Percentiles rank a stretch among this genome's conserved stretches.
Evolutionary conservation across 805 yeast species (phyloP).

Genomic region (Candida namnaoensis): DNA sequence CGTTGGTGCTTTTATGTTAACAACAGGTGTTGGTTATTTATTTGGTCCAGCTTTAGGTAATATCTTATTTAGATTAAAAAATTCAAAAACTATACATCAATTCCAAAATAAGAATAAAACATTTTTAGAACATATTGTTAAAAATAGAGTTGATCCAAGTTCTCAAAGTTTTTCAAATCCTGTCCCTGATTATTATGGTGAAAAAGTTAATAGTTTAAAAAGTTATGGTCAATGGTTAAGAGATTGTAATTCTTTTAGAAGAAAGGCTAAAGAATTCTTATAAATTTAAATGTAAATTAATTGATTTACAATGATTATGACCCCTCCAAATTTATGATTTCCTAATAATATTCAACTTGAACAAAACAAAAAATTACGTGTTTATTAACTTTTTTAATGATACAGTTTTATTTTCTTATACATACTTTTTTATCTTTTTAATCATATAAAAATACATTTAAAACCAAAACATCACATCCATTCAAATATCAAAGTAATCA

Average conservation of each 20-base stretch:
- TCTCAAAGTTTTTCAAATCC: conserved; percentile 88
- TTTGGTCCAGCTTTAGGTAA: conserved; percentile 81
- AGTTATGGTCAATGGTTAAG: conserved; percentile 94
- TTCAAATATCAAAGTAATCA: too few relatives aligned
- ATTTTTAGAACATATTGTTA: conserved; percentile 65
- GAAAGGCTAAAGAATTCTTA: conserved; percentile 71
- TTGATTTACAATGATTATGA: too few relatives aligned
- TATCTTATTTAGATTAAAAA: conserved; percentile 49
- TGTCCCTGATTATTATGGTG: conserved; percentile 98
- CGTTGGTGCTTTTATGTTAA: conserved; percentile 62
- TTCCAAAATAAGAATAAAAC: conserved; percentile 59
- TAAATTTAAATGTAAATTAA: conserved; percentile 15
- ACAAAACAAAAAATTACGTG: too few relatives aligned
- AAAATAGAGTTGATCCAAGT: conserved; percentile 86
- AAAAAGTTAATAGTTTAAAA: conserved; percentile 77
- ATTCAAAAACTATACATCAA: conserved; percentile 34
- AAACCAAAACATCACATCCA: too few relatives aligned
- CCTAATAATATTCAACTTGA: too few relatives aligned
- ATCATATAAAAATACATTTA: too few relatives aligned
- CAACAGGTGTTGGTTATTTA: conserved; percentile 72
- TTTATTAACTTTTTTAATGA: too few relatives aligned
- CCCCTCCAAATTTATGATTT: too few relatives aligned
- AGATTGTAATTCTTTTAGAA: conserved; percentile 84
- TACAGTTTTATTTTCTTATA: too few relatives aligned
- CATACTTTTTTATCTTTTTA: too few relatives aligned